These are phyloP conservation scores for Vigna unguiculata DNA, from an alignment of 306 rosid species.

Conservation along the genomic window DNA sequence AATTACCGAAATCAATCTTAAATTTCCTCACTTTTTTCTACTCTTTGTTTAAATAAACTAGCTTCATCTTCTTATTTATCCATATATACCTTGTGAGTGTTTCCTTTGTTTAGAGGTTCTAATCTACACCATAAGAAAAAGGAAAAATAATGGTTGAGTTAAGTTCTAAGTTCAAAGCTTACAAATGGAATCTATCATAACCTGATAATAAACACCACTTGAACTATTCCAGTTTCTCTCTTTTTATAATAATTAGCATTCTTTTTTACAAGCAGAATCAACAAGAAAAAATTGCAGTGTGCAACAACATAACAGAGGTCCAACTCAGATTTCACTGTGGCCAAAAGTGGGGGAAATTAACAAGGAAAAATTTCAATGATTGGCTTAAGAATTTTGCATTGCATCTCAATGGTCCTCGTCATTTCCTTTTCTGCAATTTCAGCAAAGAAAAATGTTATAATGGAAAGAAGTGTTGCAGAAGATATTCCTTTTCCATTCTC, in stretches of 20 bases:
- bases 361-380: constrained; percentile 50
- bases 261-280: background rate
- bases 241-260: background rate
- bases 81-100: background rate
- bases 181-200: background rate
- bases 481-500: constrained; percentile 53
- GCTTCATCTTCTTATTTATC: too few relatives aligned
- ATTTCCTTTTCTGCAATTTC: constrained; percentile 44
- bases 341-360: too few relatives aligned
- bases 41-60: background rate
- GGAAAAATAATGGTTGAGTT: background rate
- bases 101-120: too few relatives aligned
- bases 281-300: background rate
- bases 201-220: background rate
- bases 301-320: background rate
- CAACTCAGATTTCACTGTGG: constrained; percentile 13
- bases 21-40: background rate
- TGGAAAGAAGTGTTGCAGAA: constrained; percentile 48
- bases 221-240: background rate
- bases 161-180: too few relatives aligned
- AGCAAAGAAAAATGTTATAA: constrained; percentile 40
- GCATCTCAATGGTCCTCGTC: constrained; percentile 51
- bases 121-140: background rate
- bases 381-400: constrained; percentile 49
- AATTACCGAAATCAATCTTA: background rate